Conservation (phyloP, 139 green algal species). For the Coccomyxa sp. region DNA sequence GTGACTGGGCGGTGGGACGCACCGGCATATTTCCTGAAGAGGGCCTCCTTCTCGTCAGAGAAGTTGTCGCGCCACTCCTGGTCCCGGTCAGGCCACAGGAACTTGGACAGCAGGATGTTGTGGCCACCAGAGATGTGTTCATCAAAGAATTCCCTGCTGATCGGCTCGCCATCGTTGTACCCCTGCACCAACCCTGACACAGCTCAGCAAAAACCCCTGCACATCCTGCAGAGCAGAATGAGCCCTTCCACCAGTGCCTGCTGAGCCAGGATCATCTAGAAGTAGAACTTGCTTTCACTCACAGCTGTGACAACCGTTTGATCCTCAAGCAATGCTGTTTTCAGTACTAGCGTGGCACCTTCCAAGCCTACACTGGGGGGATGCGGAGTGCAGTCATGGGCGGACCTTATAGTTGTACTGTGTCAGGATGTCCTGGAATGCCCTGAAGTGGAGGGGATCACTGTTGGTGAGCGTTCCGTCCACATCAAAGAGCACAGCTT, state of each 20-base stretch:
- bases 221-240: no score
- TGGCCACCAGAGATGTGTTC: constrained; percentile 38
- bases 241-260: no score
- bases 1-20: not conserved
- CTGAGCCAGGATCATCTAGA: no score
- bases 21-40: constrained; percentile 48
- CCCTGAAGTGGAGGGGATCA: constrained; percentile 62
- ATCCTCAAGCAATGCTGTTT: no score
- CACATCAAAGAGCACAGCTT: constrained; percentile 50
- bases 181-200: not conserved
- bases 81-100: constrained; percentile 66
- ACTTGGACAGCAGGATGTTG: constrained; percentile 63
- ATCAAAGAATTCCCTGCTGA: constrained; percentile 62
- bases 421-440: constrained; percentile 3
- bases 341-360: no score
- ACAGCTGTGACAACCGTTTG: no score
- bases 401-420: constrained; percentile 1
- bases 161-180: constrained; percentile 52
- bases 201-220: no score
- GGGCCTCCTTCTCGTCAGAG: constrained; percentile 65
- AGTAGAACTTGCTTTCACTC: no score
- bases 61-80: constrained; percentile 42
- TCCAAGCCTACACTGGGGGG: no score
- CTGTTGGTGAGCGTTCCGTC: constrained; percentile 66
- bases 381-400: no score